Evolutionary conservation across 2,329 filamentous ascomycete genomes (phyloP).

Genomic region (Colletotrichum kahawae): DNA sequence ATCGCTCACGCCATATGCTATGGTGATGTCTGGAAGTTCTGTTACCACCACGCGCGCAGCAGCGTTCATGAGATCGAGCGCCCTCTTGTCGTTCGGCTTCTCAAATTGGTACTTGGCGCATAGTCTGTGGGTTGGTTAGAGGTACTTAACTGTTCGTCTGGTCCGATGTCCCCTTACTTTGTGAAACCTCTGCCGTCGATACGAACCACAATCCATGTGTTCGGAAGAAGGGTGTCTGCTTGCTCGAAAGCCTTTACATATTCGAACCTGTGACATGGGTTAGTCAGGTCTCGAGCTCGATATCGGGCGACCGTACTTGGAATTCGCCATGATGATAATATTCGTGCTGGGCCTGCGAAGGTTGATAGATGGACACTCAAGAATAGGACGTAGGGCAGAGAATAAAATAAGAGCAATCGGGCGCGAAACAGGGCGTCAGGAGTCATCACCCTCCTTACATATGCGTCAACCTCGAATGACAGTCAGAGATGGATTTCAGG

Average conservation of each 20-base stretch:
- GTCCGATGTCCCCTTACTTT: conserved; percentile 63
- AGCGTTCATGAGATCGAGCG: conserved; percentile 91
- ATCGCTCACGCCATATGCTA: conserved; percentile 94
- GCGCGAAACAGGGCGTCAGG: not conserved
- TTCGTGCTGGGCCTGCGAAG: not conserved
- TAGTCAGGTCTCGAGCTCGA: not conserved
- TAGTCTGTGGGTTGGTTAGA: conserved; percentile 58
- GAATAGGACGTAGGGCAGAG: not conserved
- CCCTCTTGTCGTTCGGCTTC: conserved; percentile 91
- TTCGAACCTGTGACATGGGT: conserved; percentile 70
- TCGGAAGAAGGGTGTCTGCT: conserved; percentile 78
- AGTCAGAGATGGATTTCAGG: not conserved
- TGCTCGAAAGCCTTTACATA: conserved; percentile 94
- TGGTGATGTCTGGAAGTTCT: conserved; percentile 81
- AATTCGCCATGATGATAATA: conserved; percentile 54
- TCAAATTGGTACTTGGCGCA: conserved; percentile 83
- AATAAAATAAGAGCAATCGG: not conserved
- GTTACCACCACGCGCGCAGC: conserved; percentile 85
- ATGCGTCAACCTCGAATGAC: not conserved
- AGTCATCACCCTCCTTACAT: not conserved
- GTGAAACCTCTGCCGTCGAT: conserved; percentile 95
- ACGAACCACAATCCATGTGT: conserved; percentile 94
- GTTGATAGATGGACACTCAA: not conserved
- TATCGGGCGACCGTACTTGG: conserved; percentile 46
- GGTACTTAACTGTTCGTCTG: not conserved